phyloP scores from a whole-genome alignment of 176 grass and related monocot species.

The Pontederia crassipes region DNA sequence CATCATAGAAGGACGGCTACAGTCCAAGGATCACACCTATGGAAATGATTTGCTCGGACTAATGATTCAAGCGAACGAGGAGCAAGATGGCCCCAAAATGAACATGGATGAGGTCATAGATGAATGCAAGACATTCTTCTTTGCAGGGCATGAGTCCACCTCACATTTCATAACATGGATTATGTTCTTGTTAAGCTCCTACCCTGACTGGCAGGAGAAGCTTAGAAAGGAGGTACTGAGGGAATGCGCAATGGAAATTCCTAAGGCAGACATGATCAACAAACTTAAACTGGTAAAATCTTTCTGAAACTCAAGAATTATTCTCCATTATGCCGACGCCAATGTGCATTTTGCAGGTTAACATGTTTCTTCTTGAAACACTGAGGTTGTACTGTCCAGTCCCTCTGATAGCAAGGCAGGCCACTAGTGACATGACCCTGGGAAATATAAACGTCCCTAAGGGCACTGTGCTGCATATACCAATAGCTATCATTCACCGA shows the following conservation, averaged over 20 bases:
- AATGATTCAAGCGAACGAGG: too few species aligned
- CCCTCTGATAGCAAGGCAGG: too few species aligned
- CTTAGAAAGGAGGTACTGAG: constrained; percentile 41
- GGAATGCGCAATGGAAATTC: constrained; percentile 19
- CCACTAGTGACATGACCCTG: too few species aligned
- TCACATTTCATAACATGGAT: constrained; percentile 24
- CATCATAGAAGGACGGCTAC: not conserved
- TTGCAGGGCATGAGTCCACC: constrained; percentile 31
- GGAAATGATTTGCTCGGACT: not conserved
- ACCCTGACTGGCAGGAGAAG: constrained; percentile 29
- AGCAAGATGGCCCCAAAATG: too few species aligned
- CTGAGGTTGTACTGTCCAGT: constrained; percentile 22
- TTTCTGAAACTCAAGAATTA: not conserved
- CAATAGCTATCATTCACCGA: too few species aligned
- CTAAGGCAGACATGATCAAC: constrained; percentile 25
- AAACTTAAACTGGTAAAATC: constrained; percentile 33
- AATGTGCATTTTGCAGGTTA: constrained; percentile 9
- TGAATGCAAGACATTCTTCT: constrained; percentile 54
- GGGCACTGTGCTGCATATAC: too few species aligned
- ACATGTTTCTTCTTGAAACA: constrained; percentile 39
- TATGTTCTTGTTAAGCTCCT: constrained; percentile 21
- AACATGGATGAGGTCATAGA: constrained; percentile 34
- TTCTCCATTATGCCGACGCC: not conserved
- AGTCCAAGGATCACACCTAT: not conserved
- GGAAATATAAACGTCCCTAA: too few species aligned